These are phyloP conservation scores for Rugosomyces carneus DNA, from an alignment of 1,284 basidiomycete genomes.

Conservation along the genomic window DNA sequence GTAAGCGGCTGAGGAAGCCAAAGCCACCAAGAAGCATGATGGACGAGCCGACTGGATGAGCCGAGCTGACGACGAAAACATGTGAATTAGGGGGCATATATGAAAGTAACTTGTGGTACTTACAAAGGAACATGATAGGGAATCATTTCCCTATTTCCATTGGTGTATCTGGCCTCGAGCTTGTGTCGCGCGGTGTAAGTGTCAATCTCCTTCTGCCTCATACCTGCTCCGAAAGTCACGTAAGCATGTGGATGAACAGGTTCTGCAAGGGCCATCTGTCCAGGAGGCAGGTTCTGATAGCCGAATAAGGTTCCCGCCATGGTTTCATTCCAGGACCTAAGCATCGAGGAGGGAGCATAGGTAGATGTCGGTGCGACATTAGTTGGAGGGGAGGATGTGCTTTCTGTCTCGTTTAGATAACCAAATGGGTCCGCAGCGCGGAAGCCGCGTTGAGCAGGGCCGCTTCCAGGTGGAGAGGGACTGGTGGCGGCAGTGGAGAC, in stretches of 20 bases:
- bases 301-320: slow-evolving; percentile 23
- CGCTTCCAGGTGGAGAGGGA: slow-evolving; percentile 17
- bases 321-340: slow-evolving; percentile 28
- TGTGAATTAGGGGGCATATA: slow-evolving; percentile 10
- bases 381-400: slow-evolving; percentile 19
- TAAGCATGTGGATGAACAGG: slow-evolving; percentile 65
- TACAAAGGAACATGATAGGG: slow-evolving; percentile 84
- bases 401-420: slow-evolving; percentile 37
- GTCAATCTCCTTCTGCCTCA: slow-evolving; percentile 78
- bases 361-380: slow-evolving; percentile 24
- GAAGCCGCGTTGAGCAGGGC: slow-evolving; percentile 3
- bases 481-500: slow-evolving; percentile 18
- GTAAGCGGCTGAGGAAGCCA: slow-evolving; percentile 79
- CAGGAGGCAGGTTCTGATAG: slow-evolving; percentile 29
- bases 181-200: slow-evolving; percentile 65
- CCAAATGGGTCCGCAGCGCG: slow-evolving; percentile 44
- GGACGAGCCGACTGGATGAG: slow-evolving; percentile 73
- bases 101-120: slow-evolving; percentile 22
- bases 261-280: slow-evolving; percentile 37
- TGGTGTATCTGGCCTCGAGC: slow-evolving; percentile 50
- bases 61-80: slow-evolving; percentile 39
- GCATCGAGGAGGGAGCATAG: slow-evolving; percentile 25
- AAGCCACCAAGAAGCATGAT: slow-evolving; percentile 87
- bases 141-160: slow-evolving; percentile 49
- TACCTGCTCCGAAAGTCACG: slow-evolving; percentile 80